Base-by-base conservation (phyloP, 2,329 filamentous ascomycete genomes). In the Botrytis pseudocinerea region DNA sequence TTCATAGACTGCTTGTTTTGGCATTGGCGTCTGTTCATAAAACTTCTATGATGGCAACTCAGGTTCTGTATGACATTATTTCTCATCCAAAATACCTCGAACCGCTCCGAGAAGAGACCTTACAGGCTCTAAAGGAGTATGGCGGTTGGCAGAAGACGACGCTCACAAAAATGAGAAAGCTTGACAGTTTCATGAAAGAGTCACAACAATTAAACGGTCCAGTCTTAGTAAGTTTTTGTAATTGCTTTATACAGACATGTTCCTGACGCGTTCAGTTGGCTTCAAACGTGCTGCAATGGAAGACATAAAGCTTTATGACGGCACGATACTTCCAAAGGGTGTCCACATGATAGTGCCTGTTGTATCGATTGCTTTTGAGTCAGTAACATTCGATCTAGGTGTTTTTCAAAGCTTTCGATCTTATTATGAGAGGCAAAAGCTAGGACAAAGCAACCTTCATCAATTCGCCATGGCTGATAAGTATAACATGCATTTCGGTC, bases 31-130 rank as follows among this genome's bases (percentile, higher is more conserved):
- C 85, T 8, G 86, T 88, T 48, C 85, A 87, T 73, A 87, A 85
- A 0, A 87, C 85, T 0, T 83, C 84, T 0, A 76, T 84, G 48
- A 82, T 83, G 0, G 76, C 84, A 0, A 86, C 85, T 5, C 80
- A 88, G 83, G 73, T 85, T 76, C 83, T 90, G 63, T 88, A 87
- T 77, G 85, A 86, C 69, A 78, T 90, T 14, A 84, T 84, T 0
- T 82, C 84, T 9, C 76, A 81, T 28, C 86, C 86, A 0, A 84
- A 88, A 32, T 82, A 86, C 42, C 61, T 75, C 22, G 57, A 72
- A 20, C 69, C 71, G 14, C 71, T 77, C 2, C 73, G 74, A 6
- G 69, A 76, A 32, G 75, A 77, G 46, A 54, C 75, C 3, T 48
- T 63, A 25, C 63, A 73, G 9, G 74, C 72, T 81, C 63, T 76